A percentile compares a stretch with the other conserved stretches of the same genome.
Conservation (phyloP, 1,139 yeast species). For the Scheffersomyces quercinus region DNA sequence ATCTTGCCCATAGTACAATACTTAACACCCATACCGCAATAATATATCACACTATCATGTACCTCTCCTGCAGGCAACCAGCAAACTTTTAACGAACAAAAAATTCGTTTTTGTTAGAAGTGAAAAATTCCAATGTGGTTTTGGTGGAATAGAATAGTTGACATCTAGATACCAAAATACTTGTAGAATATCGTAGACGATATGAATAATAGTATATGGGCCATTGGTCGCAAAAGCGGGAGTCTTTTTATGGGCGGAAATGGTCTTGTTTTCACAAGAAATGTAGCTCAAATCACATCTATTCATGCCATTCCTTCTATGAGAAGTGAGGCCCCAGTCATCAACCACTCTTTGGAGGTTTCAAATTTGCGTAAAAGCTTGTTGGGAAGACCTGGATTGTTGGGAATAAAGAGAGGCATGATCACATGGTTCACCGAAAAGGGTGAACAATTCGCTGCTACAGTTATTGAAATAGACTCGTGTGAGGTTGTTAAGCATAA, state of each 20-base stretch:
- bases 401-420: slow-evolving; percentile 89
- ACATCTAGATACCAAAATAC: too few species aligned
- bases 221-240: slow-evolving; percentile 4
- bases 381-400: slow-evolving; percentile 76
- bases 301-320: slow-evolving; percentile 54
- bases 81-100: too few species aligned
- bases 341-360: slow-evolving; percentile 56
- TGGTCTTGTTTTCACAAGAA: slow-evolving; percentile 23
- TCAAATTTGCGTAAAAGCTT: slow-evolving; percentile 67
- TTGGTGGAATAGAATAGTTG: too few species aligned
- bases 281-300: slow-evolving; percentile 53
- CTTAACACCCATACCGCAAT: too few species aligned
- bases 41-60: too few species aligned
- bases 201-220: slow-evolving; percentile 7
- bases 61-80: too few species aligned
- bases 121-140: too few species aligned
- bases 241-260: slow-evolving; percentile 1
- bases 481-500: slow-evolving; percentile 82
- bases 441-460: slow-evolving; percentile 75
- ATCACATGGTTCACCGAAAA: slow-evolving; percentile 71
- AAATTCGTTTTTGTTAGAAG: too few species aligned
- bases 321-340: slow-evolving; percentile 41
- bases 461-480: slow-evolving; percentile 83
- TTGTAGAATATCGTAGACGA: not conserved
- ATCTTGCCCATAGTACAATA: too few species aligned